Base-by-base conservation (phyloP, 1,139 yeast genomes). In the Blastobotrys petasosporus region DNA sequence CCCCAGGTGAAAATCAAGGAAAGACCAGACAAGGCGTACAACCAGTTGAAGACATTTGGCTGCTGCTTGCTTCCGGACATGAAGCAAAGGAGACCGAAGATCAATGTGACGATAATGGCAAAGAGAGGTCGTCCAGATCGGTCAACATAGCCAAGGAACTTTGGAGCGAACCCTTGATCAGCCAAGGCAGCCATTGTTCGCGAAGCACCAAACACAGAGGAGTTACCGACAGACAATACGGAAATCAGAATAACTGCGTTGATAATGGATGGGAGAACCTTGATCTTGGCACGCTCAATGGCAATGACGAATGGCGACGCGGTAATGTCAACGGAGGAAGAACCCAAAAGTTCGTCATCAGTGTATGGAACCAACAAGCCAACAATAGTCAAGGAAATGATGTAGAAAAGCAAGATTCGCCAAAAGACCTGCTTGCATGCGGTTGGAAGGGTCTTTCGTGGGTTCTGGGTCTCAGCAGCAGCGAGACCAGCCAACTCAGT, bases 1-100 rank as follows among this genome's bases (percentile, higher is more conserved):
- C 79, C 79, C 94, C 95, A 86, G 5, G 94, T 84, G 65, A 86
- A 85, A 48, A 87, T 72, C 1, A 95, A 82, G 39, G 94, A 82
- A 53, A 86, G 76, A 49, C 94, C 94, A 12, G 95, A 83, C 41
- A 88, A 70, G 23, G 95, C 85, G 62, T 85, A 70, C 59, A 87
- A 70, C 95, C 96, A 87, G 55, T 70, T 71, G 65, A 87, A 87
- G 11, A 86, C 85, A 32, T 71, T 74, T 51, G 75, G 79, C 64
- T 84, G 79, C 16, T 74, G 64, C 41, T 82, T 75, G 32, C 94
- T 86, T 32, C 87, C 87, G 37, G 59, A 58, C 51, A 84, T 70
- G 68, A 80, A 86, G 54, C 85, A 79, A 47, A 86, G 71, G 34
- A 84, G 70, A 36, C 94, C 95, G 60, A 81, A 67, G 32, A 70